A percentile compares a stretch with the other conserved stretches of the same genome.
Conservation (phyloP, 768 basidiomycete species). For the Hemileccinum rubropunctum region DNA sequence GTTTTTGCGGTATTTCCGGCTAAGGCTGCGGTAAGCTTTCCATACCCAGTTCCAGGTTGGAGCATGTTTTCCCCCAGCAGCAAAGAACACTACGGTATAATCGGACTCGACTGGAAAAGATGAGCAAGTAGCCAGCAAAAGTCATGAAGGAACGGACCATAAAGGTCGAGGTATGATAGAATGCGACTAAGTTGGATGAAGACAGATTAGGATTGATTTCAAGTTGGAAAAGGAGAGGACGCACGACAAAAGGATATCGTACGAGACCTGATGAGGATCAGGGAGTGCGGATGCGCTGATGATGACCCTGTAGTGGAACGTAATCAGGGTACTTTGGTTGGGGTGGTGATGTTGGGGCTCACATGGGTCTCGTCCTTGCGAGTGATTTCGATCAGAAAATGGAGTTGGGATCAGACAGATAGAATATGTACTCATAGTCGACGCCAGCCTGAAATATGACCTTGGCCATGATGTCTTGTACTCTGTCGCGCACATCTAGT, state of each 20-base stretch:
- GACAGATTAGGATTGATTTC: background rate
- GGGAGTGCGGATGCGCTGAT: conserved; percentile 81
- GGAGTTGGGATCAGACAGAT: background rate
- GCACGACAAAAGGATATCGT: conserved; percentile 73
- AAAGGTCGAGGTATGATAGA: conserved; percentile 75
- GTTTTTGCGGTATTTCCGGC: conserved; percentile 84
- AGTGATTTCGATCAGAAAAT: conserved; percentile 13
- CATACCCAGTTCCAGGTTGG: conserved; percentile 91
- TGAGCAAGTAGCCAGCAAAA: background rate
- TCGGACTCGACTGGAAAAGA: conserved; percentile 73
- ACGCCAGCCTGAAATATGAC: conserved; percentile 89
- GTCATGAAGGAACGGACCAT: conserved; percentile 47
- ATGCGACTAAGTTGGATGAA: conserved; percentile 50
- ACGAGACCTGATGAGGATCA: conserved; percentile 71
- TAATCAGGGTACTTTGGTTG: conserved; percentile 4
- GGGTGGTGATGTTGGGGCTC: conserved; percentile 29
- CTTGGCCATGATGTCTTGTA: conserved; percentile 64
- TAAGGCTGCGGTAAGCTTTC: conserved; percentile 82
- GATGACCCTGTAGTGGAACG: conserved; percentile 59
- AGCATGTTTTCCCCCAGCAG: conserved; percentile 69
- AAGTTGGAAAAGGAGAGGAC: conserved; percentile 28
- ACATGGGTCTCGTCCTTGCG: conserved; percentile 85
- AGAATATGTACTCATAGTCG: conserved; percentile 73
- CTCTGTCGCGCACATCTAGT: conserved; percentile 36
- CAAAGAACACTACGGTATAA: conserved; percentile 85